These are phyloP conservation scores for Suillus cothurnatus DNA, from an alignment of 768 basidiomycete species.

Conservation along the genomic window DNA sequence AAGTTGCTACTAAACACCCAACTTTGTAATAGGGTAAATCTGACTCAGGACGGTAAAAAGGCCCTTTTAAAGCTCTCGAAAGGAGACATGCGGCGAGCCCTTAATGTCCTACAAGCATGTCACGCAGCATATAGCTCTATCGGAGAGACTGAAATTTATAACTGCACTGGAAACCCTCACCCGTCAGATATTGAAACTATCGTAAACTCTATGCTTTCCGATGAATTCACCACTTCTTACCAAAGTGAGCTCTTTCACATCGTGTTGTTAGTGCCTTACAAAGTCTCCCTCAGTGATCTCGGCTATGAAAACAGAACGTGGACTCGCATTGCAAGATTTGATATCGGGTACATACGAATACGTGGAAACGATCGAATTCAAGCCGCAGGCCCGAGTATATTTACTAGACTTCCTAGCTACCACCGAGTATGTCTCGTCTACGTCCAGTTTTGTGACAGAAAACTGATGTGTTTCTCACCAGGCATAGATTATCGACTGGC, in stretches of 20 bases:
- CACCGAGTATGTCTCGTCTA: constrained; percentile 71
- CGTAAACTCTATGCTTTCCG: constrained; percentile 92
- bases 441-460: neutral
- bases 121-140: constrained; percentile 93
- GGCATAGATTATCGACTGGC: constrained; percentile 89
- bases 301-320: constrained; percentile 85
- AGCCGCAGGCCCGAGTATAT: constrained; percentile 85
- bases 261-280: neutral
- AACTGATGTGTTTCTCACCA: constrained; percentile 33
- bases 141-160: constrained; percentile 92
- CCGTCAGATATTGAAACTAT: constrained; percentile 93
- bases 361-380: constrained; percentile 82
- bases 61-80: constrained; percentile 93
- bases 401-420: constrained; percentile 92
- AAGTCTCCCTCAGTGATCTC: constrained; percentile 66
- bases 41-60: constrained; percentile 83
- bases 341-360: constrained; percentile 92
- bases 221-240: constrained; percentile 93
- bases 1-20: constrained; percentile 4
- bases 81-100: constrained; percentile 96
- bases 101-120: constrained; percentile 97
- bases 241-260: constrained; percentile 52
- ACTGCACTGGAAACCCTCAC: constrained; percentile 96
- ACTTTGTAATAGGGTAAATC: constrained; percentile 62
- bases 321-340: constrained; percentile 93